Evolutionary conservation across 352 stramenopile species (phyloP).

Genomic region (Globisporangium acanthophoron): DNA sequence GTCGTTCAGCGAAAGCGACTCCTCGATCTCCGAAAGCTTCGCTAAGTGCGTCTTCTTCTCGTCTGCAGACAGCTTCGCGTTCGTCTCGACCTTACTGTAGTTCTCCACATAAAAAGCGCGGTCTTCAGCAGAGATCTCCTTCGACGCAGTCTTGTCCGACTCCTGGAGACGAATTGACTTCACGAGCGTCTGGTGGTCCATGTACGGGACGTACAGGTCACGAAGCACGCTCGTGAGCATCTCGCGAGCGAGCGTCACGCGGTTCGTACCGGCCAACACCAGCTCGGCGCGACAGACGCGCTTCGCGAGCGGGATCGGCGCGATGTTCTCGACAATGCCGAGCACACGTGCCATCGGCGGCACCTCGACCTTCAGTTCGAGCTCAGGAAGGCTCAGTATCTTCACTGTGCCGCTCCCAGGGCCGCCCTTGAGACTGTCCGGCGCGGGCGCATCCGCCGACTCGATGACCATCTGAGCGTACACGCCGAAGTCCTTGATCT

Average conservation of each 20-base stretch:
- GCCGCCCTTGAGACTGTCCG: slow-evolving; percentile 15
- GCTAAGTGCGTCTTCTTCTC: slow-evolving; percentile 36
- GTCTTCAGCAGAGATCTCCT: slow-evolving; percentile 37
- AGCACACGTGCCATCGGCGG: slow-evolving; percentile 50
- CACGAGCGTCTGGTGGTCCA: slow-evolving; percentile 45
- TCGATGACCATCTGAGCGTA: slow-evolving; percentile 25
- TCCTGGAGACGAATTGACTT: slow-evolving; percentile 43
- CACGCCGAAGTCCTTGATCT: slow-evolving; percentile 42
- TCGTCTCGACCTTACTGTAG: slow-evolving; percentile 37
- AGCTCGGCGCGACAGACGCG: slow-evolving; percentile 39
- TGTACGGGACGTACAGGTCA: slow-evolving; percentile 51
- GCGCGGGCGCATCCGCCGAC: slow-evolving; percentile 1
- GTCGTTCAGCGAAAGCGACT: slow-evolving; percentile 35
- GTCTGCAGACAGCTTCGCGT: slow-evolving; percentile 31
- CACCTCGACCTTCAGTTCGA: slow-evolving; percentile 45
- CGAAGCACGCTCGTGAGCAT: slow-evolving; percentile 37
- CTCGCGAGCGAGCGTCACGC: slow-evolving; percentile 37
- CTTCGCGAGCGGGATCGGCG: slow-evolving; percentile 39
- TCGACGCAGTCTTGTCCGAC: slow-evolving; percentile 31
- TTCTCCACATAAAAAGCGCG: slow-evolving; percentile 45
- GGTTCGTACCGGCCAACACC: slow-evolving; percentile 27
- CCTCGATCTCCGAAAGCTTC: slow-evolving; percentile 36
- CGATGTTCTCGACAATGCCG: slow-evolving; percentile 49
- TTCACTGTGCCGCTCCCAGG: slow-evolving; percentile 18
- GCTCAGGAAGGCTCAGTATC: slow-evolving; percentile 30